These are phyloP conservation scores for Acanthamoeba healyi DNA, from an alignment of 208 protist species.

Conservation along the genomic window DNA sequence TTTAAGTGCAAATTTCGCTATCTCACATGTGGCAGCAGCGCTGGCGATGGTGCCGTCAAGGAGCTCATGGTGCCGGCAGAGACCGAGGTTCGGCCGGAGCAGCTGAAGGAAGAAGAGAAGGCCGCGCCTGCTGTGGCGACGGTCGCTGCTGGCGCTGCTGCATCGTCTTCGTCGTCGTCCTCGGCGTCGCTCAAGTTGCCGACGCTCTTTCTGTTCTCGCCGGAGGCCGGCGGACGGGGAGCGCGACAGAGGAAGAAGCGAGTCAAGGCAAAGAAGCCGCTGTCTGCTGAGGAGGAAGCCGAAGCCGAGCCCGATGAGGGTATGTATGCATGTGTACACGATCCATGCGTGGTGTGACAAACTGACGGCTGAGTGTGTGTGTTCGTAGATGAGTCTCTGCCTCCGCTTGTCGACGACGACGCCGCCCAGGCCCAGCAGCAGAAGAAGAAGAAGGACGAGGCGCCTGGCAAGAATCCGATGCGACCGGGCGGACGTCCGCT, in stretches of 20 bases:
- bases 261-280: background rate
- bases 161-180: background rate
- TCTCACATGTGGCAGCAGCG: too few species aligned
- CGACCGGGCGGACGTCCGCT: conserved; percentile 6
- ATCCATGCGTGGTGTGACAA: too few species aligned
- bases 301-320: conserved; percentile 17
- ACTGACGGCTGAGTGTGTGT: too few species aligned
- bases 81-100: too few species aligned
- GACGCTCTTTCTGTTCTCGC: conserved; percentile 26
- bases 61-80: background rate
- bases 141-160: background rate
- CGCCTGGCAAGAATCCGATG: background rate
- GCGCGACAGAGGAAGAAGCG: background rate
- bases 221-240: conserved; percentile 21
- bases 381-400: background rate
- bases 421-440: too few species aligned
- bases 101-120: background rate
- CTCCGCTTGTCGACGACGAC: background rate
- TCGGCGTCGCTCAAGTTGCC: background rate
- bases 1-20: too few species aligned
- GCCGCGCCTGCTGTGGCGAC: background rate
- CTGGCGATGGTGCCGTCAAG: too few species aligned
- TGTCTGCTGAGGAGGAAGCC: background rate
- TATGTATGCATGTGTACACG: background rate
- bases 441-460: background rate